Base-by-base conservation (phyloP, 2,329 filamentous ascomycete species). In the Tolypocladium cylindrosporum region DNA sequence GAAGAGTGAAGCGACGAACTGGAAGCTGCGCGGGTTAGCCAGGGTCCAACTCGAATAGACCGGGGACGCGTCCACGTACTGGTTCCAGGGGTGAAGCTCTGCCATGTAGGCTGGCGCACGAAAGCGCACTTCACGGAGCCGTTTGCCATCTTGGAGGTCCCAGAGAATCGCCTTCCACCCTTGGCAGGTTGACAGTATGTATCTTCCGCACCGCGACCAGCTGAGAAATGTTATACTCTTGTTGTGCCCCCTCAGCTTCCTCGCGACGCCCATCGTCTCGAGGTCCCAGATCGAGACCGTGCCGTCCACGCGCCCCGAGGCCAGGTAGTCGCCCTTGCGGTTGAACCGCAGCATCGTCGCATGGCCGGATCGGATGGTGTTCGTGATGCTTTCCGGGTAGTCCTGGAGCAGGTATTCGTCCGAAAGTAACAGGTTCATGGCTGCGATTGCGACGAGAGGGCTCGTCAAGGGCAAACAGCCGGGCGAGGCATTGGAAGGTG, bases 101-200 rank as follows among this genome's bases (percentile, higher is more conserved):
- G 93, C 95, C 65, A 95, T 96, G 75, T 97, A 99, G 40, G 96
- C 90, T 0, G 93, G 91, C 3, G 92, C 91, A 63, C 93, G 87
- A 68, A 99, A 96, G 63, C 91, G 89, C 66, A 97, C 88, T 64
- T 90, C 92, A 63, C 92, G 87, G 67, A 92, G 78, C 60, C 89
- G 79, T 68, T 88, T 80, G 53, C 83, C 80, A 59, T 84, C 78
- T 57, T 82, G 82, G 59, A 99, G 78, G 72, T 99, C 94, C 94
- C 94, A 99, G 0, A 99, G 80, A 55, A 96, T 91, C 62, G 89
- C 92, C 74, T 95, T 96, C 90, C 93, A 97, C 68, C 96, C 94
- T 71, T 97, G 91, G 51, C 91, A 96, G 13, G 91, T 90, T 59
- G 91, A 96, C 58, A 99, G 82, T 56, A 99, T 79, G 73, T 96